Base-by-base conservation (phyloP, 352 stramenopile species). In the Phytopythium cucurbitacearum region DNA sequence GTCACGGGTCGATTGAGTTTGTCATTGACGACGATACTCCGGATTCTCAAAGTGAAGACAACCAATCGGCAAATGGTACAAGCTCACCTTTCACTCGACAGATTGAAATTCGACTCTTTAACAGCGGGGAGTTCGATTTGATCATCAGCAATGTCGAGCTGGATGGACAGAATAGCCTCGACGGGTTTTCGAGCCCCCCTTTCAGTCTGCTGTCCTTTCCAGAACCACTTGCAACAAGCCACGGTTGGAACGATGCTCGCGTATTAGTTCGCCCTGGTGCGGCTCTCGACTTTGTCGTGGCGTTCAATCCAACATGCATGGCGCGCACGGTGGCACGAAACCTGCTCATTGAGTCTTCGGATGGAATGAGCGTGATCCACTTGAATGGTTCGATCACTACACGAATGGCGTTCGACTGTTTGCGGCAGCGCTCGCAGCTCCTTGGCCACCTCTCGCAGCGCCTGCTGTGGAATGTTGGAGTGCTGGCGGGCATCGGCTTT, bases 121-220 rank as follows among this genome's bases (percentile, higher is more conserved):
- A 43, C 47, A 42, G 34, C 16, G 47, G 47, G 12, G 47, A 52
- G 9, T 52, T 52, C 7, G 33, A 40, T 33, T 21, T 52, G 34
- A 39, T 11, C 5, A 52, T 52, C 37, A 33, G 11, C 47, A 52
- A 52, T 7, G 47, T 52, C 13, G 41, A 36, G 47, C n/a, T 52
- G 10, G 47, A n/a, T 44, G 40, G n/a, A 15, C 40, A 28, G 21
- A 28, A 28, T 28, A 28, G 21, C 21, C 21, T 1, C 21, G 21
- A 28, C 21, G 21, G 21, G 21, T 28, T 28, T 28, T 28, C 21
- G 21, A 28, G 21, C 21, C 21, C 21, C 21, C 21, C 21, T 28
- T 28, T 28, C 21, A 28, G 21, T 28, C 21, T 28, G 21, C 21
- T 28, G 21, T 28, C 21, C 21, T 28, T 28, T 28, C 21, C 21